Evolutionary conservation across 306 rosid species (phyloP), one percentile per base, ranked within the genome.

Genomic region (Fagus crenata): DNA sequence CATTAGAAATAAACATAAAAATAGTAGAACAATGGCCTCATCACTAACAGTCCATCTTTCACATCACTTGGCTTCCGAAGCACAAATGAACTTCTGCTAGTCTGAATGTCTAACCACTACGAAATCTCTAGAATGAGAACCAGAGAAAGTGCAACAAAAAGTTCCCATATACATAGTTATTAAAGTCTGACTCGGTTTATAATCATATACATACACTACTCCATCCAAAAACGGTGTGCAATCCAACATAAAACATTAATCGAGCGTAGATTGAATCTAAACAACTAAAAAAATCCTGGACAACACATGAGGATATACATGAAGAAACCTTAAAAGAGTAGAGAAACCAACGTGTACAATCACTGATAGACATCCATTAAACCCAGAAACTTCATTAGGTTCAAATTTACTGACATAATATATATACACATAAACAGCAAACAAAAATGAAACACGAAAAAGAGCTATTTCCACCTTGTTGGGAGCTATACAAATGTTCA

Each of bases 391-490:
- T 77, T 74, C 69, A 77, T 41, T 63, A 70, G 35, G 71, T 65
- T 60, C 81, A 58, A 71, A 77, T 81, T 83, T 78, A 87, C 68
- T 81, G 40, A 72, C 69, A 72, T 58, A 15, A 79, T 63, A 81
- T 69, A 71, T 64, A 76, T 43, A 60, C 78, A 78, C 51, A 46
- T 72, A 84, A 81, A 74, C 77, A 36, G 60, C 37, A 75, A 28
- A 63, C 74, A 61, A 69, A 73, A 74, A 67, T 41, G 75, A 32
- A 4, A 78, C 80, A 73, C 56, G 3, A 70, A 75, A 68, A 37
- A 49, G 77, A 69, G 76, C 69, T 71, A 49, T 61, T 78, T 76
- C 75, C 13, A 61, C 84, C 68, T 69, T n/a, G 49, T 64, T 6
- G 22, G 59, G 56, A 74, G 78, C 77, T 74, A 60, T 49, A 71